phyloP scores from a whole-genome alignment of 345 rosid genomes.

The Pelargonium nanum region DNA sequence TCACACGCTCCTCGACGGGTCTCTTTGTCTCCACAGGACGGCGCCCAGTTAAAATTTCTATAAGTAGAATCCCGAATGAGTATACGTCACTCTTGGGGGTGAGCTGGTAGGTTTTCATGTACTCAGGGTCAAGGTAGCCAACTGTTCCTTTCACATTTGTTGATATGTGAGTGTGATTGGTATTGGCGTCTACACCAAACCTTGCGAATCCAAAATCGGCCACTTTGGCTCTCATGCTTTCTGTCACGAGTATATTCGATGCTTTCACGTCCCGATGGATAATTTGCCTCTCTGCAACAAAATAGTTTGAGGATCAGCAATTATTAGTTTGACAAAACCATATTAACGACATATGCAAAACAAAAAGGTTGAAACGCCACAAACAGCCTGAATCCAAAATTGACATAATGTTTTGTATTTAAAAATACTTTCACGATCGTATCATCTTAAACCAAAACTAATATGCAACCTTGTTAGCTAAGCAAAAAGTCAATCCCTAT shows the following conservation, averaged over 20 bases:
- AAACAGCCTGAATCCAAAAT: too few relatives aligned
- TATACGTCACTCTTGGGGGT: conserved; percentile 87
- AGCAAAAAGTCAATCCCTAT: too few relatives aligned
- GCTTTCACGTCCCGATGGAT: conserved; percentile 94
- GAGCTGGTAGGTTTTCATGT: conserved; percentile 83
- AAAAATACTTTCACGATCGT: too few relatives aligned
- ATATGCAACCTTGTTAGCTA: too few relatives aligned
- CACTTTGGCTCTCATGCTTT: conserved; percentile 89
- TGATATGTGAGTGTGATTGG: conserved; percentile 37
- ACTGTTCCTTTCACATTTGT: conserved; percentile 90
- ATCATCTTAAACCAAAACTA: too few relatives aligned
- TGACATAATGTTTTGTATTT: too few relatives aligned
- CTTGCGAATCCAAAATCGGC: conserved; percentile 94
- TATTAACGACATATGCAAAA: too few relatives aligned
- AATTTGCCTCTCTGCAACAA: conserved; percentile 65
- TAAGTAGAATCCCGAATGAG: conserved; percentile 75
- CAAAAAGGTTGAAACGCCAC: too few relatives aligned
- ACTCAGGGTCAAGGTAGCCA: conserved; percentile 96
- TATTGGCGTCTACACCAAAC: conserved; percentile 53
- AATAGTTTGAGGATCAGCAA: conserved; percentile 7
- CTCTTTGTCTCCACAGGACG: conserved; percentile 77
- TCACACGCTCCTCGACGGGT: conserved; percentile 58
- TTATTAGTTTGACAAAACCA: conserved; percentile 1
- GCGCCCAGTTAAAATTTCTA: conserved; percentile 76
- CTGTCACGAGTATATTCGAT: conserved; percentile 86